Evolutionary conservation across 768 basidiomycete genomes (phyloP).

Genomic region (Boletus bicolor): DNA sequence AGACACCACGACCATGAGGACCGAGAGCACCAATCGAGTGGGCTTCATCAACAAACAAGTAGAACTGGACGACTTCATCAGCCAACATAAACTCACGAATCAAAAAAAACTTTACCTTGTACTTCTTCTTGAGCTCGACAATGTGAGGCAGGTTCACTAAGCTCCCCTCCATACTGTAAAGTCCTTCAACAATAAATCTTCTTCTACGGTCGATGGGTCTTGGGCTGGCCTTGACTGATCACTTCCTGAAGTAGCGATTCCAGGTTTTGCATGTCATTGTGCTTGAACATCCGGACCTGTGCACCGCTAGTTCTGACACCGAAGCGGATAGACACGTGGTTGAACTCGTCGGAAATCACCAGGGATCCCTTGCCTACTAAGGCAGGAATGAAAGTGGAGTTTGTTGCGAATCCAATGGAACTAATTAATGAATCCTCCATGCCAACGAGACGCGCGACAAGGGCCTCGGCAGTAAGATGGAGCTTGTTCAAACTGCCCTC

Average conservation of each 20-base stretch:
- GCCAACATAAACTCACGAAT: background rate
- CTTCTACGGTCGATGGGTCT: constrained; percentile 99
- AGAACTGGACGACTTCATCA: constrained; percentile 59
- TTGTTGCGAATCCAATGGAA: constrained; percentile 97
- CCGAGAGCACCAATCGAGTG: constrained; percentile 97
- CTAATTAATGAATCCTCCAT: constrained; percentile 86
- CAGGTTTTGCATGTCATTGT: constrained; percentile 86
- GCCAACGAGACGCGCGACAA: constrained; percentile 88
- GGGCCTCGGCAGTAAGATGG: constrained; percentile 74
- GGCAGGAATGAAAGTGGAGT: constrained; percentile 90
- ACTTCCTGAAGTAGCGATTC: constrained; percentile 82
- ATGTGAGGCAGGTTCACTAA: constrained; percentile 79
- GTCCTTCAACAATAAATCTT: constrained; percentile 97
- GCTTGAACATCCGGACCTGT: constrained; percentile 90
- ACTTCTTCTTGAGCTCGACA: constrained; percentile 85
- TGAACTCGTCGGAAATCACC: constrained; percentile 95
- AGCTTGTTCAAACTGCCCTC: constrained; percentile 87
- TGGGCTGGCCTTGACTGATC: constrained; percentile 96
- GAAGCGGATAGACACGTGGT: constrained; percentile 93
- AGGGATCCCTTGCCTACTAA: constrained; percentile 87
- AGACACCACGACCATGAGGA: constrained; percentile 90
- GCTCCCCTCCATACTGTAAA: constrained; percentile 99
- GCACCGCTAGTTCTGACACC: constrained; percentile 89
- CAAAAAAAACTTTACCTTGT: constrained; percentile 62
- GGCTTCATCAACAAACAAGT: constrained; percentile 94